phyloP scores from a whole-genome alignment of 1,139 yeast species.

The Kazachstania sp. region DNA sequence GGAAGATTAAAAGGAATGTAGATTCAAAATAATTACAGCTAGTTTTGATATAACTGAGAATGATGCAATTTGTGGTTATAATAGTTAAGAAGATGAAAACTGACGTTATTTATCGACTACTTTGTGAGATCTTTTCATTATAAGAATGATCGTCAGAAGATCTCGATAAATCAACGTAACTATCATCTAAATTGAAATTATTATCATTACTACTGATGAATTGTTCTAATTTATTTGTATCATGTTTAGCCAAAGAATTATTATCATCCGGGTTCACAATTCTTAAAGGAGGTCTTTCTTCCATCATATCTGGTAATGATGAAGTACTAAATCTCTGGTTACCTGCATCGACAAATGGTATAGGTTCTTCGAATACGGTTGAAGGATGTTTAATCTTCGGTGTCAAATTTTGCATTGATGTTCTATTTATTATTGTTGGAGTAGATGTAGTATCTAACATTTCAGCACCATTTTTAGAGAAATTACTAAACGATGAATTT shows the following conservation, averaged over 20 bases:
- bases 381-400: slow-evolving; percentile 4
- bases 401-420: slow-evolving; percentile 2
- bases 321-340: slow-evolving; percentile 52
- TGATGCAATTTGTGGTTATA: background rate
- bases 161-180: slow-evolving; percentile 1
- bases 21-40: background rate
- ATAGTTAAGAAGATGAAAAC: background rate
- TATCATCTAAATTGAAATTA: slow-evolving; percentile 1
- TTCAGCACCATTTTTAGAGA: background rate
- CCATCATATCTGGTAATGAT: slow-evolving; percentile 52
- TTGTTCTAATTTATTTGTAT: slow-evolving; percentile 1
- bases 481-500: background rate
- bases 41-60: background rate
- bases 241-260: background rate
- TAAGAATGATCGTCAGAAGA: slow-evolving; percentile 4
- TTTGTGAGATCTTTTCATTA: slow-evolving; percentile 2
- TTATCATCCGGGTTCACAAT: slow-evolving; percentile 19
- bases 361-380: slow-evolving; percentile 23
- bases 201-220: slow-evolving; percentile 1
- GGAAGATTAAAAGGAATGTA: background rate
- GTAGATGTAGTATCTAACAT: background rate
- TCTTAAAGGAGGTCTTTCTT: slow-evolving; percentile 21
- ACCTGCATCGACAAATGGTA: slow-evolving; percentile 12
- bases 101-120: background rate
- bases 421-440: slow-evolving; percentile 6